A percentile compares a stretch with the other conserved stretches of the same genome.
These are phyloP conservation scores for Fusarium penzigii DNA, from an alignment of 2,329 filamentous ascomycete species.

Conservation along the genomic window DNA sequence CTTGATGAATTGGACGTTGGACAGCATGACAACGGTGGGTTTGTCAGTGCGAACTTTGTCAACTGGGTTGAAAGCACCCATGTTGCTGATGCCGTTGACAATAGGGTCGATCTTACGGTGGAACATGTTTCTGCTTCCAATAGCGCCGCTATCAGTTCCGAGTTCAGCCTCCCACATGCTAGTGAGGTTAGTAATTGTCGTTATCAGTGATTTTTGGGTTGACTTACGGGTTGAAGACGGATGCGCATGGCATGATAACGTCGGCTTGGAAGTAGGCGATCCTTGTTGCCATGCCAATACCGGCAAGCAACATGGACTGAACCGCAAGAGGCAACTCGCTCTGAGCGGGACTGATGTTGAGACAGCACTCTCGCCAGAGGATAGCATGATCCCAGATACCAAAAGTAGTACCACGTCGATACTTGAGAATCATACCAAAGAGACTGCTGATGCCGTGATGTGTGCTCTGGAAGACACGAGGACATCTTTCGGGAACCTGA, in stretches of 20 bases:
- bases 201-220: too few species aligned
- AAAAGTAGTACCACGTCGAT: conserved; percentile 17
- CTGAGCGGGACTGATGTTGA: conserved; percentile 21
- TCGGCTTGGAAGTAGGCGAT: conserved; percentile 23
- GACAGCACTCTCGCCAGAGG: conserved; percentile 20
- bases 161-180: conserved; percentile 23
- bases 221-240: conserved; percentile 22
- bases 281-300: conserved; percentile 18
- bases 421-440: conserved; percentile 18
- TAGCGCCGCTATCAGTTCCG: conserved; percentile 16
- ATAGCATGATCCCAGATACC: conserved; percentile 24
- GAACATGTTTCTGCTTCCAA: conserved; percentile 17
- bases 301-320: conserved; percentile 19
- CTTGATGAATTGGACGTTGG: conserved; percentile 24
- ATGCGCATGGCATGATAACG: conserved; percentile 22
- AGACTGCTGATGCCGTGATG: conserved; percentile 22
- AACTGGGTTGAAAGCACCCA: conserved; percentile 17
- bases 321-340: conserved; percentile 17
- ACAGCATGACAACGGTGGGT: conserved; percentile 20
- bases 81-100: conserved; percentile 23
- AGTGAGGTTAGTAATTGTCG: neutral
- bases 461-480: conserved; percentile 21
- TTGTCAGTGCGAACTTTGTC: conserved; percentile 20
- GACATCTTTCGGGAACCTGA: conserved; percentile 15
- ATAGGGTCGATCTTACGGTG: conserved; percentile 20